Evolutionary conservation across 169 alveolate species (phyloP), one percentile per base, ranked within the genome.

Genomic region (Plasmodium vivax): DNA sequence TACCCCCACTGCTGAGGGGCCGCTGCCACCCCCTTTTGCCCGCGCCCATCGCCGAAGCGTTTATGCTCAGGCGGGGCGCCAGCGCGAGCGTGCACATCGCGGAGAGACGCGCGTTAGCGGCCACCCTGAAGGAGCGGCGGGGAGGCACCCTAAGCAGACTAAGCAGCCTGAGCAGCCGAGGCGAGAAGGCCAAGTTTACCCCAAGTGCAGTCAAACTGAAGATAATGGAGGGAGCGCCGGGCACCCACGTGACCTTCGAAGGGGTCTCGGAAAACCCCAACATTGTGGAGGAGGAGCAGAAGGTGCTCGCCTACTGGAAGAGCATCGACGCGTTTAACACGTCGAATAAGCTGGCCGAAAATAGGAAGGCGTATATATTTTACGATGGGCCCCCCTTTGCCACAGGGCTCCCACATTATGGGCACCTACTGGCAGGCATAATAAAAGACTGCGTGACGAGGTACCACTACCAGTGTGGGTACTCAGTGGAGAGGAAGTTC

Each of bases 331-430:
- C 98, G 36, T 97, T 98, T 84, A 95, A 97, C 34, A 95, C 96
- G 41, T 92, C 97, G 79, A 85, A 95, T 36, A 92, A 95, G 84
- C 82, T 96, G 3, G 92, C 98, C 7, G 96, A 98, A 85, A 98
- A 98, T 19, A 96, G 94, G 30, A 99, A 99, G 27, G 96, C 97
- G 45, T 99, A 96, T 96, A 98, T 99, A 27, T 99, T 99, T 96
- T 99, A 98, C 97, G 99, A 99, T 85, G 99, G 99, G 2, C 99
- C 99, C 1, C 99, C 99, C 32, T 99, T 99, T 93, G 99, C 99
- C 73, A 99, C 99, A 1, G 99, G 99, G 12, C 97, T 98, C 77
- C 99, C 99, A 34, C 99, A 99, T 95, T 99, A 99, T 95, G 99
- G 99, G 9, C 99, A 99, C 97, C 98, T 99, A 51, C 98, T 99